phyloP scores from a whole-genome alignment of 768 basidiomycete genomes.

The Leccinum truebloodii region DNA sequence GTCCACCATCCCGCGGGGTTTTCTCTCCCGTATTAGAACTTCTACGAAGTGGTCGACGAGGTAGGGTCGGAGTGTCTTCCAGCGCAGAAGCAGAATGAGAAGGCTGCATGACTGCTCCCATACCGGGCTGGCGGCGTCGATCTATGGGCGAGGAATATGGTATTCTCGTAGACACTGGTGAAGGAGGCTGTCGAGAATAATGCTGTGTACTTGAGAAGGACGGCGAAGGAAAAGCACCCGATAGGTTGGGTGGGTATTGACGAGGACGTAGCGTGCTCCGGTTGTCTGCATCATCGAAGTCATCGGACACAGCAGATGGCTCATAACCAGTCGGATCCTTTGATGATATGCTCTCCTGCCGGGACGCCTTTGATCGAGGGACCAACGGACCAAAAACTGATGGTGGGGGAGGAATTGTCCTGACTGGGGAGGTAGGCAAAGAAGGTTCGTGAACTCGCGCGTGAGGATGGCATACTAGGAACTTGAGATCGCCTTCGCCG shows the following conservation, averaged over 20 bases:
- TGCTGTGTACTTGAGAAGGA: constrained; percentile 43
- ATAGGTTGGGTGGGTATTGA: constrained; percentile 30
- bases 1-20: constrained; percentile 24
- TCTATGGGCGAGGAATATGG: constrained; percentile 25
- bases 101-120: constrained; percentile 25
- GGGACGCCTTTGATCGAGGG: constrained; percentile 48
- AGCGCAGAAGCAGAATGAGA: constrained; percentile 31
- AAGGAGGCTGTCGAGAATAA: constrained; percentile 40
- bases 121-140: constrained; percentile 30
- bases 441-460: constrained; percentile 58
- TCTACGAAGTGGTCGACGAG: constrained; percentile 30
- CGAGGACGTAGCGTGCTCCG: constrained; percentile 48
- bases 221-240: constrained; percentile 28
- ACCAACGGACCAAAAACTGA: constrained; percentile 50
- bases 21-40: constrained; percentile 31
- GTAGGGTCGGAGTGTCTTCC: constrained; percentile 30
- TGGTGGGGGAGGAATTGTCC: constrained; percentile 52
- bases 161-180: constrained; percentile 32
- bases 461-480: constrained; percentile 71
- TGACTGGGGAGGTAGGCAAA: constrained; percentile 41
- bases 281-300: constrained; percentile 58
- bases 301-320: constrained; percentile 51
- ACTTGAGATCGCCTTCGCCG: constrained; percentile 77
- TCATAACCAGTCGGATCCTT: constrained; percentile 69
- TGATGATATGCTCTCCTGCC: constrained; percentile 73